A percentile compares a stretch with the other conserved stretches of the same genome.
These are phyloP conservation scores for Collariella sp. DNA, from an alignment of 495 filamentous ascomycete genomes.

Conservation along the genomic window DNA sequence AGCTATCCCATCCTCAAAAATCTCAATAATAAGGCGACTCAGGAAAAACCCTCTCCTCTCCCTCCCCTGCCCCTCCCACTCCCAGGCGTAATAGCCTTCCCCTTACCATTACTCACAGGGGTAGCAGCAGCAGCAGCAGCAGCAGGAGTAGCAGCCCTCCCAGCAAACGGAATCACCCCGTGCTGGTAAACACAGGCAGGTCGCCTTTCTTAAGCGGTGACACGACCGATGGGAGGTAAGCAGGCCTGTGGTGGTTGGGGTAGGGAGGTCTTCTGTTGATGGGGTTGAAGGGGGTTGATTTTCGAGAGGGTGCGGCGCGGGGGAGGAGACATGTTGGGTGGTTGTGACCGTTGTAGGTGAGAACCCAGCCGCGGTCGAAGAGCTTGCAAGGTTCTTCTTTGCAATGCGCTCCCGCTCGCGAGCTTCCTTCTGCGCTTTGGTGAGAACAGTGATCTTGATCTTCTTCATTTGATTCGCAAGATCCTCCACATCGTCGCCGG, in stretches of 20 bases:
- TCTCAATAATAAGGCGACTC: background rate
- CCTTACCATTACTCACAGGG: background rate
- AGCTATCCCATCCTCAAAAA: background rate
- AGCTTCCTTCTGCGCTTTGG: conserved; percentile 61
- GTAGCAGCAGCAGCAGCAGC: background rate
- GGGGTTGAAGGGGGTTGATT: conserved; percentile 9
- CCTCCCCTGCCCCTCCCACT: background rate
- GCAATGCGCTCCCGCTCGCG: conserved; percentile 26
- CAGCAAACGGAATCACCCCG: conserved; percentile 19
- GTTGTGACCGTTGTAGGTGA: background rate
- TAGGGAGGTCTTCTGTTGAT: background rate
- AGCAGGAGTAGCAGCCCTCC: background rate
- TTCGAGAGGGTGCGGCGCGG: background rate
- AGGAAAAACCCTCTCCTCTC: background rate
- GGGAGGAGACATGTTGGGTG: conserved; percentile 1
- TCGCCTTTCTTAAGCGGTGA: conserved; percentile 20
- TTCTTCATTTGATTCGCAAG: conserved; percentile 62
- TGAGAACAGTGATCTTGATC: conserved; percentile 66
- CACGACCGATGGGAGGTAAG: conserved; percentile 12
- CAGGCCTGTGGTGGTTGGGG: background rate
- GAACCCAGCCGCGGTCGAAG: conserved; percentile 11
- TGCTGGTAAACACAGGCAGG: conserved; percentile 28
- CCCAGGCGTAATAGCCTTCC: background rate
- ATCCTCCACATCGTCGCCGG: conserved; percentile 45
- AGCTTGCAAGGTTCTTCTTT: conserved; percentile 24